Conservation (phyloP, 73 alveolate genomes). For the Tetrahymena elliotti region DNA sequence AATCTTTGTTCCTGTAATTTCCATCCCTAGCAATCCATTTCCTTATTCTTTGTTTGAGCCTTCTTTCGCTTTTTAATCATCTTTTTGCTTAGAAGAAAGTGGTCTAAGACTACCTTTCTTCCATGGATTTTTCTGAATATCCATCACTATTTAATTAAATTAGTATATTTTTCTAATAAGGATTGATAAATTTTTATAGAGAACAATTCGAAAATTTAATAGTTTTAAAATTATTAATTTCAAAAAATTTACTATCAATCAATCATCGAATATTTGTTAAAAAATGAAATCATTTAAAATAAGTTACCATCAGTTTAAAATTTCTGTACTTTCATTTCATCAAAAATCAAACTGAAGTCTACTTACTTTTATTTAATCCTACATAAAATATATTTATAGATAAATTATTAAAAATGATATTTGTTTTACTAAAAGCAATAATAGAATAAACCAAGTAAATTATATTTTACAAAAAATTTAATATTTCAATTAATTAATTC, state of each 20-base stretch:
- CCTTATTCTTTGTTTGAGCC: not conserved
- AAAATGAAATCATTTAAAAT: too few relatives aligned
- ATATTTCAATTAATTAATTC: too few relatives aligned
- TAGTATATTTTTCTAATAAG: not conserved
- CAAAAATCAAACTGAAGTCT: not conserved
- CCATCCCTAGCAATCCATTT: not conserved
- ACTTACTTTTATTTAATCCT: not conserved
- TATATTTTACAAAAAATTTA: too few relatives aligned
- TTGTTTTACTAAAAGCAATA: too few relatives aligned
- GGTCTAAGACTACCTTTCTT: not conserved
- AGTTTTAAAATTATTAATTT: not conserved
- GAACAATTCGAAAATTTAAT: not conserved
- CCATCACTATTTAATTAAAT: not conserved
- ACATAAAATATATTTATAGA: too few relatives aligned
- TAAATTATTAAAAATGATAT: too few relatives aligned
- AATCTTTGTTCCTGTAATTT: not conserved
- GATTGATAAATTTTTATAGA: not conserved
- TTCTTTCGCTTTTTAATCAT: not conserved
- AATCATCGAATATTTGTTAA: not conserved
- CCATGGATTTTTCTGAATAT: not conserved
- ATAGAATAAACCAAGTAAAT: too few relatives aligned
- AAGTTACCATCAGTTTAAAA: not conserved
- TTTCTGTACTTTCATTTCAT: too few relatives aligned
- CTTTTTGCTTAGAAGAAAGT: not conserved
- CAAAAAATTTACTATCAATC: not conserved